phyloP scores from a whole-genome alignment of 257 asterid genomes.

The Paraleonurus japonicus region DNA sequence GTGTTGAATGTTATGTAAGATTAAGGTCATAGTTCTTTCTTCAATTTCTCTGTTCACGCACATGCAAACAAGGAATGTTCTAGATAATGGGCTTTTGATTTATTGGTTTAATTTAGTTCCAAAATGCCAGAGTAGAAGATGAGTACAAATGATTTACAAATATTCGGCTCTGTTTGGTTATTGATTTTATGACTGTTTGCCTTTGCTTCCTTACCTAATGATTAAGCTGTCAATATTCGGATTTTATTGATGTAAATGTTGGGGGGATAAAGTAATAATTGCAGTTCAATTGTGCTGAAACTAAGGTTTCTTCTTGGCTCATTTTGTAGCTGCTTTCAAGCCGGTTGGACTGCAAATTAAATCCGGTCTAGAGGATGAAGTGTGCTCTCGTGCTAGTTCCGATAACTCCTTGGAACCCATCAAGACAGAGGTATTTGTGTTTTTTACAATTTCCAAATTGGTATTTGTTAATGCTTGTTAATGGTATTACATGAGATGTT shows the following conservation, averaged over 20 bases:
- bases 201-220: neutral
- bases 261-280: neutral
- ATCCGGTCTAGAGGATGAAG: conserved; percentile 58
- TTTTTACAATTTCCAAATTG: neutral
- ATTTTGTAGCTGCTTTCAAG: conserved; percentile 38
- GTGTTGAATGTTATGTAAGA: conserved; percentile 18
- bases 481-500: neutral
- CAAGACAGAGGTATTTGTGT: conserved; percentile 42
- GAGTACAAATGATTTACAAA: neutral
- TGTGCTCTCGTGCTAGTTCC: conserved; percentile 38
- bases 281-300: conserved; percentile 11
- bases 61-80: neutral
- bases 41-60: conserved; percentile 1
- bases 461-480: neutral
- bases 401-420: conserved; percentile 38
- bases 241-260: neutral
- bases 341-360: conserved; percentile 39
- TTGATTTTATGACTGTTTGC: neutral
- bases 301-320: conserved; percentile 11
- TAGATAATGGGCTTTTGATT: conserved; percentile 12
- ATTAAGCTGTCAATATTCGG: neutral
- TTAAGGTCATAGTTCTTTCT: conserved; percentile 24
- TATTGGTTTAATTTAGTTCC: neutral
- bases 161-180: neutral
- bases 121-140: neutral